Evolutionary conservation across 129 eudicot genomes (phyloP), one percentile per base, ranked within the genome.

Genomic region (Artemisia tridentata): DNA sequence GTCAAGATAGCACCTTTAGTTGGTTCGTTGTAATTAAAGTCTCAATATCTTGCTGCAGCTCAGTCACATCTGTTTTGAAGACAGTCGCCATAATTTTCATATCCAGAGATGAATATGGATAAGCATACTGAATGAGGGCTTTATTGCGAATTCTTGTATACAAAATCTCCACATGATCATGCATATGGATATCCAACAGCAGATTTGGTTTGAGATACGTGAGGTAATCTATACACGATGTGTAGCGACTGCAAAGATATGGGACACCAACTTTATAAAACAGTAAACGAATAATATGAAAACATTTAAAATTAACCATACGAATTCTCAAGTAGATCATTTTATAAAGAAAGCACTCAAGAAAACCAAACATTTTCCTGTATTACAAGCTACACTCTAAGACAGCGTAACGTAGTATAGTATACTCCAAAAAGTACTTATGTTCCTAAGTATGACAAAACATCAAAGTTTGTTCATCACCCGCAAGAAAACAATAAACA

Each of bases 151-250:
- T 57, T 20, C 6, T 25, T 2, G 5, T 11, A 6, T 9, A 57
- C 34, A 57, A 57, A 2, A 1, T 11, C 5, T 57, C 63, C 63
- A 57, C 63, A 21, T 57, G 96, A 61, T 82, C 96, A 68, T 86
- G 90, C 65, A 89, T 66, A 82, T 89, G 92, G 63, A 89, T 89
- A 75, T 89, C 96, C n/a, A 86, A 87, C 71, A 80, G 50, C 27
- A 89, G 71, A 56, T 89, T 89, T 49, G 92, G 78, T 73, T 84
- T 89, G 6, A 86, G 82, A 58, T 83, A 79, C 31, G 78, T 88
- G 20, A 89, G 86, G 67, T 89, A 84, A 23, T 84, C 96, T 70
- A 89, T 77, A 73, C 96, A 86, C 12, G 92, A 86, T 17, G 90
- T 88, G 75, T 84, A 89, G 27, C 69, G 96, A 63, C 96, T 89